phyloP scores from a whole-genome alignment of 257 asterid genomes.

The Cordia subcordata region DNA sequence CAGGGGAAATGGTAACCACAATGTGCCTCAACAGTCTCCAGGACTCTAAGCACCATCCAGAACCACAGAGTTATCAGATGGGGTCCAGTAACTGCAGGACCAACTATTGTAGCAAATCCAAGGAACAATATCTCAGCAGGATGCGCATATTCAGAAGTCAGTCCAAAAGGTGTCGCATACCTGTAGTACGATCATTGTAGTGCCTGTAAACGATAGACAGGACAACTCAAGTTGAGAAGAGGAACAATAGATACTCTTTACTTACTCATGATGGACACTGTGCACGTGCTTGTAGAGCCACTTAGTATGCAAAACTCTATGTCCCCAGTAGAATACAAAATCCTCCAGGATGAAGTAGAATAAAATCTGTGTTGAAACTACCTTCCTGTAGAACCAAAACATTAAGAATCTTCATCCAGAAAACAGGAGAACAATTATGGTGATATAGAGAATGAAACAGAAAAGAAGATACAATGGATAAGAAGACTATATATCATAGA shows the following conservation, averaged over 20 bases:
- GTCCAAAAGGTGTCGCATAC: conserved; percentile 98
- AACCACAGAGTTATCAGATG: conserved; percentile 91
- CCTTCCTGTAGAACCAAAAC: conserved; percentile 70
- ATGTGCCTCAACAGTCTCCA: conserved; percentile 98
- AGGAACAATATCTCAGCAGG: conserved; percentile 96
- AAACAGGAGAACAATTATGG: conserved; percentile 2
- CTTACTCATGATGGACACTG: conserved; percentile 99
- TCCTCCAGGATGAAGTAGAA: conserved; percentile 95
- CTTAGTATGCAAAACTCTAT: conserved; percentile 86
- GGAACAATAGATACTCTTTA: conserved; percentile 14
- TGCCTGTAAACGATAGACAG: conserved; percentile 5
- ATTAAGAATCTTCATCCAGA: conserved; percentile 6
- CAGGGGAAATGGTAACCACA: conserved; percentile 98
- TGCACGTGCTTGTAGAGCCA: conserved; percentile 99
- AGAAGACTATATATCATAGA: background rate
- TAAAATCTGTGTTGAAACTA: conserved; percentile 68
- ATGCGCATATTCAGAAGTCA: conserved; percentile 99
- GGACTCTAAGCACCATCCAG: conserved; percentile 96
- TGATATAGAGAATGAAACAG: background rate
- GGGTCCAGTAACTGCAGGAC: conserved; percentile 98
- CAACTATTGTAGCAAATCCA: conserved; percentile 93
- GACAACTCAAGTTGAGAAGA: conserved; percentile 4
- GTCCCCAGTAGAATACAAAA: conserved; percentile 98
- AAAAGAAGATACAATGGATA: background rate
- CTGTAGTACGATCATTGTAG: conserved; percentile 32